Conservation (phyloP, 495 filamentous ascomycete genomes). For the Elaphomyces granulatus region DNA sequence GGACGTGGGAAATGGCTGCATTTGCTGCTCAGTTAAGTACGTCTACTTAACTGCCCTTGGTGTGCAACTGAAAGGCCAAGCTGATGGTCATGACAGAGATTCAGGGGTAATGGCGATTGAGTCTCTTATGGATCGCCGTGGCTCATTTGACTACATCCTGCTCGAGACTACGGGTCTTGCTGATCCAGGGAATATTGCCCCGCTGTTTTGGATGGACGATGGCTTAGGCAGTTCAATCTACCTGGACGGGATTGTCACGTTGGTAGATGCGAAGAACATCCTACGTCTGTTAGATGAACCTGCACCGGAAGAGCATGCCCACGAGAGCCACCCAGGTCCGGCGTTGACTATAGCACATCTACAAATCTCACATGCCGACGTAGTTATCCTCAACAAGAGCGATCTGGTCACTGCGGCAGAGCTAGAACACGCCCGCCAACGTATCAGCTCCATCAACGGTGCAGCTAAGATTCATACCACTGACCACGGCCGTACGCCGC, state of each 20-base stretch:
- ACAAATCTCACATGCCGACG: constrained; percentile 95
- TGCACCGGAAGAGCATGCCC: constrained; percentile 37
- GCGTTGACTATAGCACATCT: constrained; percentile 81
- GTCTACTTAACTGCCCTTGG: background rate
- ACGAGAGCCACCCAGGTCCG: constrained; percentile 37
- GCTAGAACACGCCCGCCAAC: constrained; percentile 45
- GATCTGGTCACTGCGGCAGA: constrained; percentile 66
- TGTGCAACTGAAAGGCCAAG: constrained; percentile 1
- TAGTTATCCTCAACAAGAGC: constrained; percentile 87
- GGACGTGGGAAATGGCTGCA: constrained; percentile 89
- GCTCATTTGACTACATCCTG: constrained; percentile 93
- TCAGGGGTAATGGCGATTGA: constrained; percentile 87
- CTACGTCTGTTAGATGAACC: constrained; percentile 64
- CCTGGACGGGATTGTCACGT: constrained; percentile 89
- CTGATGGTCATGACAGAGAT: constrained; percentile 42
- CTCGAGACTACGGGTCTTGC: constrained; percentile 93
- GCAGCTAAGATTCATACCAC: constrained; percentile 77
- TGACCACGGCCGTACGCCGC: constrained; percentile 58
- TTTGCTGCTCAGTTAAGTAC: constrained; percentile 96
- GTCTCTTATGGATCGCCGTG: constrained; percentile 86
- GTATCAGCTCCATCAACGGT: constrained; percentile 74
- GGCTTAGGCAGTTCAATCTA: constrained; percentile 88
- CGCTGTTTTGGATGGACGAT: constrained; percentile 94
- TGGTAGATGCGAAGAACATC: constrained; percentile 93
- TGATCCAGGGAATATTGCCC: constrained; percentile 90